Evolutionary conservation across 306 rosid genomes (phyloP).

Genomic region (Pterocarpus macrocarpus): DNA sequence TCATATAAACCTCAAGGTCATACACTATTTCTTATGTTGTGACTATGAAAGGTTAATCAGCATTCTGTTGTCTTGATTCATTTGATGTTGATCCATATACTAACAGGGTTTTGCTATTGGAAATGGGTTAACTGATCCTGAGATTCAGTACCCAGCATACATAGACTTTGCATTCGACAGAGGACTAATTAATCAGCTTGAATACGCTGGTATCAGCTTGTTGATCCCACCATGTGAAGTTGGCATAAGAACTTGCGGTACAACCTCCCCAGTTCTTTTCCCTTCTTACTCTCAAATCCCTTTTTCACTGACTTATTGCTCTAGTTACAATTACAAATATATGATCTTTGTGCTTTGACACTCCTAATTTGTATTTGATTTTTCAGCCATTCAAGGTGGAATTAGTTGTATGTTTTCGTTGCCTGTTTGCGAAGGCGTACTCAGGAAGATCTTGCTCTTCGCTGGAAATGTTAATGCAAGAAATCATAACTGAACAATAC

Average conservation of each 20-base stretch:
- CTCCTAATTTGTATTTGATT: conserved; percentile 10
- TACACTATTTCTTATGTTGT: conserved; percentile 4
- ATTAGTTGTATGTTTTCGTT: conserved; percentile 56
- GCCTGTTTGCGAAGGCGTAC: conserved; percentile 52
- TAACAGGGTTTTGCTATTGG: conserved; percentile 91
- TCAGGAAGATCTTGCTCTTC: conserved; percentile 49
- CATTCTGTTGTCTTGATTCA: not conserved
- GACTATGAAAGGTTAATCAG: not conserved
- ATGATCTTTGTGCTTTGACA: too few relatives aligned
- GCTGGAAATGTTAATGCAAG: conserved; percentile 69
- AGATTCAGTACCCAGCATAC: conserved; percentile 76
- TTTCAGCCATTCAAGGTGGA: conserved; percentile 63
- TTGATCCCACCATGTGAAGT: conserved; percentile 60
- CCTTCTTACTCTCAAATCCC: too few relatives aligned
- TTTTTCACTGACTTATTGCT: too few relatives aligned
- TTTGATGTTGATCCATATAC: not conserved
- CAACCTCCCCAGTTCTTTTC: not conserved
- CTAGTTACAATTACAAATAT: not conserved
- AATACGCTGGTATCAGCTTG: conserved; percentile 52
- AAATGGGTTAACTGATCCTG: conserved; percentile 81
- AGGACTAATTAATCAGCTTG: conserved; percentile 65
- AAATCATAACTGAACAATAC: not conserved
- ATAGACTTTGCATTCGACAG: conserved; percentile 71
- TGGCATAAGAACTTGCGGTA: conserved; percentile 65
- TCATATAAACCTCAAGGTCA: conserved; percentile 77